Evolutionary conservation across 1,284 basidiomycete species (phyloP), one percentile per base, ranked within the genome.

Genomic region (Xerocomus nothofagi): DNA sequence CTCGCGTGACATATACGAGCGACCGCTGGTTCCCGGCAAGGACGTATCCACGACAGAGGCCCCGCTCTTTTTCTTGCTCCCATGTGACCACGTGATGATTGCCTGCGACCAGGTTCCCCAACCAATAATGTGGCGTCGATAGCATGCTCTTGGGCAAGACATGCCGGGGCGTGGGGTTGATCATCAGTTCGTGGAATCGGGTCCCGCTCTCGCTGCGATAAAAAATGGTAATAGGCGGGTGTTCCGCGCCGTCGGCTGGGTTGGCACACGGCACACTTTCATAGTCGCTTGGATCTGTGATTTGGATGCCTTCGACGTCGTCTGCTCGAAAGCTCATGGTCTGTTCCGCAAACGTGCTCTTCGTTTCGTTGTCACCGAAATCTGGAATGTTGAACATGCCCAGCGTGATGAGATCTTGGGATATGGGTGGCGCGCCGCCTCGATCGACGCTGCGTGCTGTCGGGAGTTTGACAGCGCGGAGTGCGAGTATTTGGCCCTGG

Each of bases 401-500:
- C 1, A 70, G 43, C 27, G 62, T 62, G 44, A 62, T 50, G 15
- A 63, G 54, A 20, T 68, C 49, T 51, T 52, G 45, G 61, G 75
- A 44, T 65, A 63, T 39, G 61, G 73, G 47, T 61, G 64, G 57
- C 70, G 67, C 52, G 66, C 59, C 36, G 57, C 54, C 51, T 59
- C 57, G 53, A 43, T 47, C 51, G 42, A 23, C 29, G 44, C 9
- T 56, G 21, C 50, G 39, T 29, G 44, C 31, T 40, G 51, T 45
- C 54, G 64, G 32, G 43, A 59, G 40, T 53, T 64, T 65, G 23
- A 76, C 54, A 6, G 74, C 73, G 31, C 83, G 81, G 27, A 84
- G 72, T 49, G 83, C 72, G 29, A 86, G 68, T 12, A 86, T 64
- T 43, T 79, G 71, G n/a, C 70, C 64, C 58, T 84, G 80, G 4